phyloP scores from a whole-genome alignment of 2,329 filamentous ascomycete genomes.

The Fusarium pilosicola region DNA sequence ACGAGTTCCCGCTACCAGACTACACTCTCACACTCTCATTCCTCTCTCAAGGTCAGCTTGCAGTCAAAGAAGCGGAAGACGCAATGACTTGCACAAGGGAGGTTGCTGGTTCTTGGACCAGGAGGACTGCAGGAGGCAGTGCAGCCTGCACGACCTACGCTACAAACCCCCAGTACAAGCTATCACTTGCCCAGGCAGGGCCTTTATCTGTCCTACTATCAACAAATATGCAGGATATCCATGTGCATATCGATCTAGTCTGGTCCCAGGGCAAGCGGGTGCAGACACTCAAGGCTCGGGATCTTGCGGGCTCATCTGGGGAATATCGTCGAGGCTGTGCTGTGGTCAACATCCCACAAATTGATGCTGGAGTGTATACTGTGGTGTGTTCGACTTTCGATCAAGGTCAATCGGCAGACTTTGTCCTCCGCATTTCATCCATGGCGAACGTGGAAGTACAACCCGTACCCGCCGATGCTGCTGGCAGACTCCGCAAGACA shows the following conservation, averaged over 20 bases:
- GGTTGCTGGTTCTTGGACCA: constrained; percentile 76
- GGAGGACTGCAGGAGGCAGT: constrained; percentile 85
- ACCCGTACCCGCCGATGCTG: constrained; percentile 75
- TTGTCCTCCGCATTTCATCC: constrained; percentile 79
- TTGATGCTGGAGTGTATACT: constrained; percentile 82
- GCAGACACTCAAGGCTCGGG: constrained; percentile 74
- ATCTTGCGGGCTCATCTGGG: constrained; percentile 85
- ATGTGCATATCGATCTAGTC: constrained; percentile 86
- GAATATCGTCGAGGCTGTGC: constrained; percentile 87
- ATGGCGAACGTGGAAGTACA: constrained; percentile 64
- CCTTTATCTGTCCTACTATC: constrained; percentile 80
- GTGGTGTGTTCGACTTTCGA: constrained; percentile 93
- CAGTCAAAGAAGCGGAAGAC: constrained; percentile 69
- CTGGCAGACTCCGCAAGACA: constrained; percentile 74
- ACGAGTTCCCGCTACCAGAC: constrained; percentile 75
- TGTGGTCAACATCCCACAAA: constrained; percentile 67
- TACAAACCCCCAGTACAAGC: constrained; percentile 86
- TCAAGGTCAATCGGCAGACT: constrained; percentile 77
- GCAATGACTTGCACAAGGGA: constrained; percentile 68
- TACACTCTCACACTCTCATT: constrained; percentile 91
- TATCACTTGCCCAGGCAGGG: constrained; percentile 66
- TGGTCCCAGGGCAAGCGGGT: constrained; percentile 80
- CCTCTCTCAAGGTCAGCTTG: constrained; percentile 74
- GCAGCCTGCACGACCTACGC: constrained; percentile 79
- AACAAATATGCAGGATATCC: constrained; percentile 71